These are phyloP conservation scores for Salvia miltiorrhiza DNA, from an alignment of 257 asterid genomes.

Conservation along the genomic window DNA sequence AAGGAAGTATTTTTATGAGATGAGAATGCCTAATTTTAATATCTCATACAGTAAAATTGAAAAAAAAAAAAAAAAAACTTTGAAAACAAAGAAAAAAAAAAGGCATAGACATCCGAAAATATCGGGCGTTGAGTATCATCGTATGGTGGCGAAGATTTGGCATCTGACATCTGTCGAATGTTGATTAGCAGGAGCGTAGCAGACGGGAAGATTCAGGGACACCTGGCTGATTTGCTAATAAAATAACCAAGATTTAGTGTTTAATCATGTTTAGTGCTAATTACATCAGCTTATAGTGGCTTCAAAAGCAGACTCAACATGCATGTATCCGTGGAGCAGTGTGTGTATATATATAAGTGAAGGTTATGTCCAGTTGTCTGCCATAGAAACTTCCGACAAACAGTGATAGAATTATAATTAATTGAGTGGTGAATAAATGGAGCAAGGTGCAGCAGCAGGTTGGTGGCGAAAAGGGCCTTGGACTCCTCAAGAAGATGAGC, in stretches of 20 bases:
- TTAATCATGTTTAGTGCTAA: conserved; percentile 16
- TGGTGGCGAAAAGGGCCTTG: conserved; percentile 41
- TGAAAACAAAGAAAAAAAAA: not conserved
- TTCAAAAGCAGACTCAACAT: conserved; percentile 6
- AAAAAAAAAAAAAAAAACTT: too few relatives aligned
- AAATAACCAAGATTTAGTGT: conserved; percentile 15
- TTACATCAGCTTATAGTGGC: conserved; percentile 28
- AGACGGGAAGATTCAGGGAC: conserved; percentile 20
- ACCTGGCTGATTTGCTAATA: conserved; percentile 41
- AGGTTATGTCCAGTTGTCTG: conserved; percentile 19
- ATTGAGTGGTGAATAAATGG: conserved; percentile 9
- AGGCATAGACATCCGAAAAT: not conserved
- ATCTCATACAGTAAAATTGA: not conserved
- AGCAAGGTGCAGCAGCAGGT: conserved; percentile 6
- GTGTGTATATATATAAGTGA: conserved; percentile 9
- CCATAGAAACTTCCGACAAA: conserved; percentile 33
- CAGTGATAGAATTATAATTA: not conserved
- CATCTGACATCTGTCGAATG: conserved; percentile 27
- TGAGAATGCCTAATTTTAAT: not conserved
- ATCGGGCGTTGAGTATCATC: conserved; percentile 7
- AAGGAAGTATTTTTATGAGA: not conserved
- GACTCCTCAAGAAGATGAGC: conserved; percentile 48
- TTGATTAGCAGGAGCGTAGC: conserved; percentile 23
- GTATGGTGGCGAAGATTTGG: conserved; percentile 18
- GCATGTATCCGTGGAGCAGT: not conserved